A percentile compares a stretch with the other conserved stretches of the same genome.
Conservation (phyloP, 2,329 filamentous ascomycete genomes). For the Emmonsiellopsis sp. region DNA sequence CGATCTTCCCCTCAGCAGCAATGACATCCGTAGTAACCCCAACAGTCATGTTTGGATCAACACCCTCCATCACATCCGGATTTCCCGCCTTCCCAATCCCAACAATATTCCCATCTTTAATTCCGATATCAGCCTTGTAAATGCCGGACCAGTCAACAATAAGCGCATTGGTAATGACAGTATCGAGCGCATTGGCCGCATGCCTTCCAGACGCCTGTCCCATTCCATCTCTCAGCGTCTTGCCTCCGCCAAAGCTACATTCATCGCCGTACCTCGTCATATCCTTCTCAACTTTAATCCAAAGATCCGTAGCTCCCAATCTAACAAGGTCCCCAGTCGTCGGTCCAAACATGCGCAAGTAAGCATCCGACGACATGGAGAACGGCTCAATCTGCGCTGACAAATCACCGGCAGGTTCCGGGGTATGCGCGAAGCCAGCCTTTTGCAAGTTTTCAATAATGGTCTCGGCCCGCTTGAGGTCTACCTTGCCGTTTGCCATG, state of each 20-base stretch:
- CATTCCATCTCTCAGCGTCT: conserved; percentile 91
- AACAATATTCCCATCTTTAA: conserved; percentile 77
- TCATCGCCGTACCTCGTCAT: conserved; percentile 81
- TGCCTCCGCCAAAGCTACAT: conserved; percentile 90
- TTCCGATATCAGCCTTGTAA: conserved; percentile 92
- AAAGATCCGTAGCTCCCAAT: conserved; percentile 75
- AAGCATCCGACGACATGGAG: conserved; percentile 67
- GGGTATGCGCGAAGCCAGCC: conserved; percentile 68
- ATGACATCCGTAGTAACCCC: conserved; percentile 87
- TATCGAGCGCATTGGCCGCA: conserved; percentile 65
- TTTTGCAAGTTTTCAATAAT: conserved; percentile 59
- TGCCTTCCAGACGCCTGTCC: conserved; percentile 73
- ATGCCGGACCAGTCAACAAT: conserved; percentile 88
- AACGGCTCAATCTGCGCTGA: conserved; percentile 49
- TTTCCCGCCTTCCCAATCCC: conserved; percentile 93
- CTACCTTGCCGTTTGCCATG: conserved; percentile 64
- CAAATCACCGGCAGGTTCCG: conserved; percentile 51
- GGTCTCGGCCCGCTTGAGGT: conserved; percentile 51
- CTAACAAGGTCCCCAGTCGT: conserved; percentile 80
- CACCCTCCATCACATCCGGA: conserved; percentile 91
- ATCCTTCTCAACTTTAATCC: conserved; percentile 84
- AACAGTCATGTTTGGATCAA: conserved; percentile 67
- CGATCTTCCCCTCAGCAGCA: conserved; percentile 78
- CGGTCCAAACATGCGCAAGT: conserved; percentile 84
- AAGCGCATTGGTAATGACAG: conserved; percentile 81